phyloP scores from a whole-genome alignment of 768 basidiomycete species.

The Amanita exitialis region DNA sequence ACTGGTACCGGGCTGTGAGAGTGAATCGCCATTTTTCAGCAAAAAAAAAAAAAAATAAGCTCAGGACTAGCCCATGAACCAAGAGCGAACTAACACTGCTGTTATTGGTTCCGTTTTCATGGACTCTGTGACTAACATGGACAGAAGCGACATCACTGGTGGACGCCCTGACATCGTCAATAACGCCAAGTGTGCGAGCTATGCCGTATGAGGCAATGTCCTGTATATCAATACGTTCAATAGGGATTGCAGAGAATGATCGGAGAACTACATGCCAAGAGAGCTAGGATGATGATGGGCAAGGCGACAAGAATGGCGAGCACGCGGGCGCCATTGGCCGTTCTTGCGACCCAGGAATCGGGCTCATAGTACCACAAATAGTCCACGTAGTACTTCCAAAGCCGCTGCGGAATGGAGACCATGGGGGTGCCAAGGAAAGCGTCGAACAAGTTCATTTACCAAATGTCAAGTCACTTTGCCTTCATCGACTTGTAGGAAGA shows the following conservation, averaged over 20 bases:
- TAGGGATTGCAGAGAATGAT: slow-evolving; percentile 6
- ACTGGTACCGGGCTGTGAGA: neutral
- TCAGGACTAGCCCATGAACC: neutral
- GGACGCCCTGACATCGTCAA: slow-evolving; percentile 66
- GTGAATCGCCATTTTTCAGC: neutral
- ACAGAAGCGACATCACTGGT: slow-evolving; percentile 48
- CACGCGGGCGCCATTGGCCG: slow-evolving; percentile 54
- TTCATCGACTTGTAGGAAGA: neutral
- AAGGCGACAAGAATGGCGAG: slow-evolving; percentile 56
- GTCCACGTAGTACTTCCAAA: slow-evolving; percentile 54
- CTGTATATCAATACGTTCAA: slow-evolving; percentile 23
- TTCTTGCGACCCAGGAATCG: slow-evolving; percentile 56
- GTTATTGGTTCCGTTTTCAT: neutral
- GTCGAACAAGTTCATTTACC: slow-evolving; percentile 24
- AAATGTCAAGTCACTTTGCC: neutral
- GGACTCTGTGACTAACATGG: slow-evolving; percentile 12
- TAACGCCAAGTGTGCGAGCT: slow-evolving; percentile 70
- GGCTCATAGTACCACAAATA: slow-evolving; percentile 57
- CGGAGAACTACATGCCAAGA: slow-evolving; percentile 35
- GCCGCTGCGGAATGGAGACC: slow-evolving; percentile 27
- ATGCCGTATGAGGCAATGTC: slow-evolving; percentile 77
- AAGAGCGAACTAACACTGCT: neutral
- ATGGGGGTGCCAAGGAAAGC: slow-evolving; percentile 19
- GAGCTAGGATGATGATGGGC: slow-evolving; percentile 43
- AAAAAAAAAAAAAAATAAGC: neutral